Evolutionary conservation across 768 basidiomycete species (phyloP).

Genomic region (Stropharia rugosoannulata): DNA sequence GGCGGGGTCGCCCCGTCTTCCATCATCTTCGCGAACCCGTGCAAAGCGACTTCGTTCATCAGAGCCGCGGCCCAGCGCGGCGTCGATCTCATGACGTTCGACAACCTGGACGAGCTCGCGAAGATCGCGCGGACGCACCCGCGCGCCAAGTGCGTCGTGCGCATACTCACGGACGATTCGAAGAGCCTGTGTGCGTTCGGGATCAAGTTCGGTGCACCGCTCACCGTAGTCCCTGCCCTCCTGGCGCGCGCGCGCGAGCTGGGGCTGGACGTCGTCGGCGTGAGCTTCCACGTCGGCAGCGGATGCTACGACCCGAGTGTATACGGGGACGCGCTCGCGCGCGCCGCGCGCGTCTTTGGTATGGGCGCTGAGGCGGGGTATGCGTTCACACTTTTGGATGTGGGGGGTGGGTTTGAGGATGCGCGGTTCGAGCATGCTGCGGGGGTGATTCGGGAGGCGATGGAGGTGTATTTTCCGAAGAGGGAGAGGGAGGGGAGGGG

Average conservation of each 20-base stretch:
- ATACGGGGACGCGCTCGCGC: constrained; percentile 86
- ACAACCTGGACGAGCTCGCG: constrained; percentile 94
- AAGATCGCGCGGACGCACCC: constrained; percentile 87
- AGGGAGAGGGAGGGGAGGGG: constrained; percentile 39
- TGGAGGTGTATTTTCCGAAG: constrained; percentile 75
- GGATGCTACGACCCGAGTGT: constrained; percentile 93
- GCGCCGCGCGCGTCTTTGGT: constrained; percentile 82
- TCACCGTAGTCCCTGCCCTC: constrained; percentile 75
- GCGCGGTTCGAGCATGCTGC: constrained; percentile 82
- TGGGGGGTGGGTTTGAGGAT: constrained; percentile 97
- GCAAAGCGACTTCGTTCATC: constrained; percentile 94
- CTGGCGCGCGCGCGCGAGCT: constrained; percentile 79
- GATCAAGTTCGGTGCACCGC: constrained; percentile 94
- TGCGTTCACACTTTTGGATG: constrained; percentile 80
- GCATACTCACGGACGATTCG: constrained; percentile 97
- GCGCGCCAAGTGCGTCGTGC: constrained; percentile 80
- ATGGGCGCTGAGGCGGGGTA: constrained; percentile 85
- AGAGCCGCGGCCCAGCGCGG: constrained; percentile 76
- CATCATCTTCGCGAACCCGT: constrained; percentile 98
- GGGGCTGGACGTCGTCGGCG: constrained; percentile 83
- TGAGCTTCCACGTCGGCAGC: constrained; percentile 97
- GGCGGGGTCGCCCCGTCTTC: constrained; percentile 75
- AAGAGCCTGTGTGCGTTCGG: constrained; percentile 92
- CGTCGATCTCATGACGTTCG: constrained; percentile 96
- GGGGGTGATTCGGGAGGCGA: constrained; percentile 61